These are phyloP conservation scores for Alloteropsis angusta DNA, from an alignment of 202 grass and related monocot species.

Conservation along the genomic window DNA sequence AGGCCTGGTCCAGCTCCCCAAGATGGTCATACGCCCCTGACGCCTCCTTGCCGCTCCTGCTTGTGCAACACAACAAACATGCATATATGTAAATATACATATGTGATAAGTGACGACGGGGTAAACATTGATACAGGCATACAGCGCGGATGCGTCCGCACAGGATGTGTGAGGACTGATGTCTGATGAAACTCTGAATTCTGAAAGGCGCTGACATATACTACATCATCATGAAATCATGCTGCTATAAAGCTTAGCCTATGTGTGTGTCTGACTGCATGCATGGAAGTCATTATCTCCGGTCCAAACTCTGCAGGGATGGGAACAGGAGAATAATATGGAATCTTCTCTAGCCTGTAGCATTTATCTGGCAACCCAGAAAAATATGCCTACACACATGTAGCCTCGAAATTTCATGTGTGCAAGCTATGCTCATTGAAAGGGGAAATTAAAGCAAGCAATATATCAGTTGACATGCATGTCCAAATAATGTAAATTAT, in stretches of 20 bases:
- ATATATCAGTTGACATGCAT: no score
- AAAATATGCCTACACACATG: not conserved
- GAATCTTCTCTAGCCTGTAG: constrained; percentile 32
- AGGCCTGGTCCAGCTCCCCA: constrained; percentile 72
- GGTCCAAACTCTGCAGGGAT: constrained; percentile 42
- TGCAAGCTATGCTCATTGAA: constrained; percentile 29
- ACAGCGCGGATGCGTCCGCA: no score
- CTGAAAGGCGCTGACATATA: not conserved
- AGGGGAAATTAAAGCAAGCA: not conserved
- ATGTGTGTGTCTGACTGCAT: no score
- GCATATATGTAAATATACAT: not conserved
- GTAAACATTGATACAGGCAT: no score
- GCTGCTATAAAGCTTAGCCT: constrained; percentile 34
- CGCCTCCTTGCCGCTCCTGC: constrained; percentile 56
- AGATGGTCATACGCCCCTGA: constrained; percentile 71
- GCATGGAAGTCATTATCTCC: constrained; percentile 25
- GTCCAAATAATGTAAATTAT: not conserved
- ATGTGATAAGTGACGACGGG: not conserved
- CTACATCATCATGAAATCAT: constrained; percentile 49
- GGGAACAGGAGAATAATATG: constrained; percentile 48
- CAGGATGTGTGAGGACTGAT: constrained; percentile 21
- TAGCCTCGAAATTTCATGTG: constrained; percentile 41
- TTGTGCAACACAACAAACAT: constrained; percentile 18
- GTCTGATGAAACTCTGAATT: not conserved
- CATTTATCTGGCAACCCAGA: constrained; percentile 39